Percentiles rank a stretch among this genome's conserved stretches.
Conservation (phyloP, 352 stramenopile species). For the Nothophytophthora sp. region DNA sequence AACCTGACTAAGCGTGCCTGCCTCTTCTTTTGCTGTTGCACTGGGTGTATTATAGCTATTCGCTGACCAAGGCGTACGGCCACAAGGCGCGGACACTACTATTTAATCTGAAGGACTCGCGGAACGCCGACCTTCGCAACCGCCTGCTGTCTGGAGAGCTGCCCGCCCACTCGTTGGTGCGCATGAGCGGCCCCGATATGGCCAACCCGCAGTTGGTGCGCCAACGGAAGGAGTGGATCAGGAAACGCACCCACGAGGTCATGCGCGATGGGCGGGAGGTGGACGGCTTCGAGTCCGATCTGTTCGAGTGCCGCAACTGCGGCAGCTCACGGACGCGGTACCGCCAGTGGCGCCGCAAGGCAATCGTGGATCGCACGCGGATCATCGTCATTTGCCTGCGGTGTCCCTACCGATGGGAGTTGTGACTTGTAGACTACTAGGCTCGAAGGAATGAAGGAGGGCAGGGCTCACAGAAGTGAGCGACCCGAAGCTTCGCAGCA, state of each 20-base stretch:
- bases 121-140: slow-evolving; percentile 65
- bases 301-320: slow-evolving; percentile 85
- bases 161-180: slow-evolving; percentile 51
- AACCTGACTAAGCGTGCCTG: not conserved
- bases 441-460: too few species aligned
- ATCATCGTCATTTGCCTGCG: slow-evolving; percentile 81
- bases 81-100: slow-evolving; percentile 80
- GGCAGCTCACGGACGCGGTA: slow-evolving; percentile 76
- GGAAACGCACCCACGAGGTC: slow-evolving; percentile 82
- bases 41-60: slow-evolving; percentile 36
- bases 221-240: slow-evolving; percentile 85
- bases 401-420: slow-evolving; percentile 79
- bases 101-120: slow-evolving; percentile 83
- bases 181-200: slow-evolving; percentile 82
- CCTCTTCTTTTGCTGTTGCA: not conserved
- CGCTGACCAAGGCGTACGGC: slow-evolving; percentile 75
- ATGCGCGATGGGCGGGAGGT: slow-evolving; percentile 68
- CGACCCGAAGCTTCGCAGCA: too few species aligned
- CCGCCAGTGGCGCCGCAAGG: slow-evolving; percentile 81
- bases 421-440: slow-evolving; percentile 47
- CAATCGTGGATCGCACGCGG: slow-evolving; percentile 80
- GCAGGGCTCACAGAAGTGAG: too few species aligned
- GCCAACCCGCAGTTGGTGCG: slow-evolving; percentile 84
- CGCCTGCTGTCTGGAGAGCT: slow-evolving; percentile 69
- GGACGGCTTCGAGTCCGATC: slow-evolving; percentile 74